Conservation (phyloP, 202 grass and related monocot species). For the Panicum hallii region DNA sequence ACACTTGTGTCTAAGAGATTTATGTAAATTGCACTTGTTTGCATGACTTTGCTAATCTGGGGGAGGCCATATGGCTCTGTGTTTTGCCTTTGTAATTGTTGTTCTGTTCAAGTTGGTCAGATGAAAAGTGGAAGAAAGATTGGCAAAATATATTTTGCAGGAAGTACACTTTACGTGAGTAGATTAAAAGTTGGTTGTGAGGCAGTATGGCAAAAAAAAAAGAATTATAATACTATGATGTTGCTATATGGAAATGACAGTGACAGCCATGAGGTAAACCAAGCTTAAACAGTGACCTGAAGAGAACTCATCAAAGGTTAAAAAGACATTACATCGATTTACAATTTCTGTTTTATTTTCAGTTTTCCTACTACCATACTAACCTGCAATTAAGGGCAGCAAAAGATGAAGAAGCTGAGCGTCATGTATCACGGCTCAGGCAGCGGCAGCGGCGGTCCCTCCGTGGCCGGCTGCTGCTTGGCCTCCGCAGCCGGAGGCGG, state of each 20-base stretch:
- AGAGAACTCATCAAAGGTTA: not conserved
- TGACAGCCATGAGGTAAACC: not conserved
- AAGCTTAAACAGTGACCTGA: not conserved
- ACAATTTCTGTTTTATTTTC: constrained; percentile 19
- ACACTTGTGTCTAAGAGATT: not conserved
- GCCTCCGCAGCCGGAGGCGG: constrained; percentile 21
- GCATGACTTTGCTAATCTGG: not conserved
- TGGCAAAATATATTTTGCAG: not conserved
- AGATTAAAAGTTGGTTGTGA: not conserved
- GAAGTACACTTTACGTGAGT: not conserved
- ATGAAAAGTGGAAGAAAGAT: not conserved
- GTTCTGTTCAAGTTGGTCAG: not conserved
- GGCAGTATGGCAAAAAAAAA: not conserved
- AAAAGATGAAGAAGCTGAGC: not conserved
- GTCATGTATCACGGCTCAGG: constrained; percentile 58
- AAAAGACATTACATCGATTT: constrained; percentile 18
- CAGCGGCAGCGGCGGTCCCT: constrained; percentile 4
- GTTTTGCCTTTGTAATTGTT: not conserved
- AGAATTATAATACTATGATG: not conserved
- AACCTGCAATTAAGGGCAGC: constrained; percentile 35
- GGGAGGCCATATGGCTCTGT: not conserved
- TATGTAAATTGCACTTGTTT: not conserved
- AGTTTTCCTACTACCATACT: constrained; percentile 33
- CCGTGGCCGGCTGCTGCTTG: constrained; percentile 18
- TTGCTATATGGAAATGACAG: not conserved